Conservation (phyloP, 2,329 filamentous ascomycete genomes). For the Aspergillus sp. region DNA sequence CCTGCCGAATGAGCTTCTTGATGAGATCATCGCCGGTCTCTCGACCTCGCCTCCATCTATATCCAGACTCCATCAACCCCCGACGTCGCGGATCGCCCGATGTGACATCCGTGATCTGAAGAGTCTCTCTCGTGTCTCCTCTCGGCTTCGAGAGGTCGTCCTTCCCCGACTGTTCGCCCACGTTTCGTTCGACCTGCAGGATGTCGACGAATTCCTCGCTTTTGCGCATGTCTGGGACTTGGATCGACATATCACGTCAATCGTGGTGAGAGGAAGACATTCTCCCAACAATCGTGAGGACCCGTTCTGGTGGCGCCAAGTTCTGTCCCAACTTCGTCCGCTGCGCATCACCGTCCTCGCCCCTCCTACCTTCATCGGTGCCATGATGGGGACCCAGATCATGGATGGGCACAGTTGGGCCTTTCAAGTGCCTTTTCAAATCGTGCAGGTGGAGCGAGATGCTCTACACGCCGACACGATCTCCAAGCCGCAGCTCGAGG, state of each 20-base stretch:
- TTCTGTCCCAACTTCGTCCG: constrained; percentile 57
- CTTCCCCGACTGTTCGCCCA: constrained; percentile 61
- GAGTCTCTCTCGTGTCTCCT: constrained; percentile 54
- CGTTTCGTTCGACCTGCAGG: constrained; percentile 39
- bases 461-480: constrained; percentile 18
- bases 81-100: constrained; percentile 43
- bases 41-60: constrained; percentile 51
- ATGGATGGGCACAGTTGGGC: constrained; percentile 61
- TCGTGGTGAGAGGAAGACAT: constrained; percentile 47
- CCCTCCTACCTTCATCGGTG: constrained; percentile 62
- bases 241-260: constrained; percentile 43
- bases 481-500: constrained; percentile 21
- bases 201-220: constrained; percentile 34
- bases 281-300: constrained; percentile 38
- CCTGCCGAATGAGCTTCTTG: constrained; percentile 63
- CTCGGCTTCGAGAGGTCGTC: constrained; percentile 51
- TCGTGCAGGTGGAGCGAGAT: constrained; percentile 49
- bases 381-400: constrained; percentile 58
- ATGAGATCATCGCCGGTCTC: constrained; percentile 58
- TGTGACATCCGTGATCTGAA: constrained; percentile 51
- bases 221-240: constrained; percentile 38
- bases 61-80: constrained; percentile 50
- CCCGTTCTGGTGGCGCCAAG: constrained; percentile 53
- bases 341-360: constrained; percentile 58
- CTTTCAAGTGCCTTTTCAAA: constrained; percentile 63